Percentiles rank a stretch among this genome's conserved stretches.
Evolutionary conservation across 2,329 filamentous ascomycete species (phyloP).

Genomic region (Davidsoniella virescens): DNA sequence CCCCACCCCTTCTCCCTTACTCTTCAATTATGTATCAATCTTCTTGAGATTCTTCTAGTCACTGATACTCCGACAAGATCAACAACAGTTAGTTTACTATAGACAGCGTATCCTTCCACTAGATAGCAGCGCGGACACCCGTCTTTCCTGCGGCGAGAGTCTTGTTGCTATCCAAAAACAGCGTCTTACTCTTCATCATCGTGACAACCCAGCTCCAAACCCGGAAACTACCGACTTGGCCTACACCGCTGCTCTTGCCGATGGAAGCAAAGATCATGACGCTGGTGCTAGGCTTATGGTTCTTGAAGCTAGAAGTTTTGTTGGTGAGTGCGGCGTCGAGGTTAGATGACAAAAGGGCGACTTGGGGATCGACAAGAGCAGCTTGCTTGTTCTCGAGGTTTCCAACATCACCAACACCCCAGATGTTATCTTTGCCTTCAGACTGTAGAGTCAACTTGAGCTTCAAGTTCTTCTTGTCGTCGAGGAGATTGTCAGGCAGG

Average conservation of each 20-base stretch:
- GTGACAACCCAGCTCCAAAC: constrained; percentile 24
- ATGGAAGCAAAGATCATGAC: constrained; percentile 23
- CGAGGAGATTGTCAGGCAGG: constrained; percentile 23
- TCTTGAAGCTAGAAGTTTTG: constrained; percentile 15
- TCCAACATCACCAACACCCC: constrained; percentile 29
- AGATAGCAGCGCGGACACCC: constrained; percentile 12
- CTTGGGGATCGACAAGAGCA: constrained; percentile 19
- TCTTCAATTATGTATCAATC: too few species aligned
- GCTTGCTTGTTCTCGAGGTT: constrained; percentile 24
- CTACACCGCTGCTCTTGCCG: constrained; percentile 24
- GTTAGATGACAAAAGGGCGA: constrained; percentile 21
- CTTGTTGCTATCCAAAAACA: constrained; percentile 22
- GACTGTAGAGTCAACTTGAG: constrained; percentile 24
- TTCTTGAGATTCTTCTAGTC: too few species aligned
- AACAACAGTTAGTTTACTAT: neutral
- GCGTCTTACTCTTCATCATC: constrained; percentile 23
- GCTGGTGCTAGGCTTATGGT: constrained; percentile 20
- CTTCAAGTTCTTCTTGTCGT: constrained; percentile 21
- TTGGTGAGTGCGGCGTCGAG: constrained; percentile 20
- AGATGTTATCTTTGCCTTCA: constrained; percentile 22
- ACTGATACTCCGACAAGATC: too few species aligned
- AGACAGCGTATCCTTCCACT: neutral
- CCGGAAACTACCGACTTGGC: constrained; percentile 24
- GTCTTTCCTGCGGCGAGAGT: constrained; percentile 22
- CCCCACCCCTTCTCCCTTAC: too few species aligned